Base-by-base conservation (phyloP, 305 asterid genomes). In the Ilex paraguariensis region DNA sequence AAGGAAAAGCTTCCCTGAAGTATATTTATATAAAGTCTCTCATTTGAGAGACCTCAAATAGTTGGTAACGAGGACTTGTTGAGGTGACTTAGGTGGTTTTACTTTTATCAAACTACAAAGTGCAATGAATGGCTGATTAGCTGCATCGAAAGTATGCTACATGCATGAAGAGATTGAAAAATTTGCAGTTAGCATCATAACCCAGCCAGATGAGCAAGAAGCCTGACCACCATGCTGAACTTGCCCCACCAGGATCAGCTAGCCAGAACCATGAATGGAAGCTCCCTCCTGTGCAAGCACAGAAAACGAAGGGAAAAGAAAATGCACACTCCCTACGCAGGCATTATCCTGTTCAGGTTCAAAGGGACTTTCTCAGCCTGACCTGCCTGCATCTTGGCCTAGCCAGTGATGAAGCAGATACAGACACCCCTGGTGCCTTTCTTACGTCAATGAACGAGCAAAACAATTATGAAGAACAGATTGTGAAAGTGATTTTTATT, bases 361-460 rank as follows among this genome's bases (percentile, higher is more conserved):
- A 73, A 87, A 87, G 97, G 96, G 95, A 84, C 93, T 90, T 79
- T 90, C 96, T 90, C 96, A 90, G 97, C 89, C 96, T 70, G 89
- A 51, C 80, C 67, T 21, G 83, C 79, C 66, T 69, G 40, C 65
- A 60, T 69, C 60, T 69, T 51, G 68, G 82, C 85, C 66, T 4
- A 66, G 72, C 81, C 76, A 50, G 70, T 36, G 46, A 67, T 59
- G 71, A 75, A 75, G 78, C 87, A 60, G 84, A 76, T 70, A 3
- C 96, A 84, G 93, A 56, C 96, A 84, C 96, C 95, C 97, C 96
- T 65, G 96, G 96, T 90, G 97, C 97, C 58, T 84, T 83, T 80
- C 52, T 76, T 65, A 44, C 73, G 73, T 86, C 84, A 87, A 82
- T 81, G 54, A 79, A 72, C 63, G 46, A 36, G 52, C 40, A 66